Conservation (phyloP, 257 asterid genomes). For the Ajuga chamaepitys region DNA sequence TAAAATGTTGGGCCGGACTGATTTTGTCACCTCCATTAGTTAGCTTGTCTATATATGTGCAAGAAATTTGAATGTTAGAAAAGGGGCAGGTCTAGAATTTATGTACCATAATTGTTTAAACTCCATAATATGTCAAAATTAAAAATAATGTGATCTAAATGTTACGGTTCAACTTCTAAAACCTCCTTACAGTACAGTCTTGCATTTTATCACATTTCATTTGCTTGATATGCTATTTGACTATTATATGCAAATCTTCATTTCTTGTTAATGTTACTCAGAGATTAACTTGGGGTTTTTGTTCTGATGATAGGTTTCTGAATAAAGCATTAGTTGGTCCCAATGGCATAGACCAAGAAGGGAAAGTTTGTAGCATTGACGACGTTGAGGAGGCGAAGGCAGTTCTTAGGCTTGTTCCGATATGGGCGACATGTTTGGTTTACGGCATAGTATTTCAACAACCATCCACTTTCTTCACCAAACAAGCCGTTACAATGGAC, state of each 20-base stretch:
- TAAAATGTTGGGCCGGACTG: too few relatives aligned
- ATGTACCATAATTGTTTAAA: too few relatives aligned
- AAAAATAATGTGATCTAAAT: too few relatives aligned
- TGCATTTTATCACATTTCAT: too few relatives aligned
- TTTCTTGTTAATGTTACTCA: background rate
- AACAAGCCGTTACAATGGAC: conserved; percentile 59
- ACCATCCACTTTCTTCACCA: conserved; percentile 44
- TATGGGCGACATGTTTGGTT: conserved; percentile 48
- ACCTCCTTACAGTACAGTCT: background rate
- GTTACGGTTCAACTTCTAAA: too few relatives aligned
- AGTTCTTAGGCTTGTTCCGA: conserved; percentile 44
- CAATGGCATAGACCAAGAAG: conserved; percentile 18
- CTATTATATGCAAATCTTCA: background rate
- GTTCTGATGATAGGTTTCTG: conserved; percentile 35
- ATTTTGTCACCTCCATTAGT: too few relatives aligned
- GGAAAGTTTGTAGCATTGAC: conserved; percentile 19
- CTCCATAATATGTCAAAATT: too few relatives aligned
- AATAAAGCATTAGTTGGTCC: conserved; percentile 40
- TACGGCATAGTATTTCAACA: conserved; percentile 42
- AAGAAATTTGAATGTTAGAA: too few relatives aligned
- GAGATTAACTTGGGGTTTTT: background rate
- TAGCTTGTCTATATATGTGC: too few relatives aligned
- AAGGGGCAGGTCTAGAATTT: too few relatives aligned
- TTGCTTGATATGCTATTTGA: too few relatives aligned
- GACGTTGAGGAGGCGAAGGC: conserved; percentile 51